Evolutionary conservation across 805 yeast species (phyloP), one percentile per base, ranked within the genome.

Genomic region (Starmerella riodocensis): DNA sequence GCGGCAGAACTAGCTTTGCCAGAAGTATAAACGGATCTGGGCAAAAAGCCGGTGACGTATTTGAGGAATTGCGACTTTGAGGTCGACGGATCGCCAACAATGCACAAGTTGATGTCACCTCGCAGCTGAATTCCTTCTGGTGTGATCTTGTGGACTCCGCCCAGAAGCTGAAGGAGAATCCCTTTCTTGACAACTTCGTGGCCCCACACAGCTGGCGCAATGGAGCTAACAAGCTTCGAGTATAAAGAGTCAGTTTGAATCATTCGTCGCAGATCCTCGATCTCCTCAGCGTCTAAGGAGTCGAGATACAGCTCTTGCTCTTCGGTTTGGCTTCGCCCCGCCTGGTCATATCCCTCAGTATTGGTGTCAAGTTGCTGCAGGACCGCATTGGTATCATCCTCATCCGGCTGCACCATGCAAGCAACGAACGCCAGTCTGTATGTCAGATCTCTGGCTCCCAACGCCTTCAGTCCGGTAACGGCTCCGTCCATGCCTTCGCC

Each of bases 1-100:
- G 98, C 98, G 4, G 98, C 98, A 3, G 97, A 77, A 0, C 96
- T 86, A 0, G 98, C 97, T 58, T 88, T 88, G 61, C 98, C 98
- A 0, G 97, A 86, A 1, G 98, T 91, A 55, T 91, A 88, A 25
- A 88, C 86, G 2, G 97, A 82, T 53, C 98, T 72, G 23, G 97
- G 97, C 16, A 93, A 73, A 58, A 88, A 84, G 1, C 81, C 74
- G 51, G 85, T 78, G 12, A 91, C 94, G 59, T 91, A 91, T 60
- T 91, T 91, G 57, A 88, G 66, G 56, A 88, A 88, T 60, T 88
- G 98, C 1, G 96, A 86, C 60, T 88, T 88, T 25, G 97, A 83
- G 9, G 97, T 88, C 2, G 96, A 85, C 3, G 98, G 98, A 59
- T 88, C 98, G 35, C 98, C 98, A 37, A 88, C 97, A 48, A 88